Percentiles rank a stretch among this genome's conserved stretches.
These are phyloP conservation scores for Dalbergia oliveri DNA, from an alignment of 306 rosid species.

Conservation along the genomic window DNA sequence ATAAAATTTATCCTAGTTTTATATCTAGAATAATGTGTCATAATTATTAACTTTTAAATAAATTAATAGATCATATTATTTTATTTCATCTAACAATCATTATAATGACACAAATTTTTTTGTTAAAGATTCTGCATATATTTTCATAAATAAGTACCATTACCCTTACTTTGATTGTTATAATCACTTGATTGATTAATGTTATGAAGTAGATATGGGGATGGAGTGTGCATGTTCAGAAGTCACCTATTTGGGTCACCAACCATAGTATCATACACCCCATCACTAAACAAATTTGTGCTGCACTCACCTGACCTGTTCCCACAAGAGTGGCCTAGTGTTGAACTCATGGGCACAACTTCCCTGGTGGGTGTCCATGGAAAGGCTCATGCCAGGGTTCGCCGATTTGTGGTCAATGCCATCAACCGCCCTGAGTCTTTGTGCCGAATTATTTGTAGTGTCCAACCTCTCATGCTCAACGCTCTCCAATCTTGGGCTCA, in stretches of 20 bases:
- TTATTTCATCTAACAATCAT: too few species aligned
- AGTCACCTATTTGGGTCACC: conserved; percentile 40
- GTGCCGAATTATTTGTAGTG: neutral
- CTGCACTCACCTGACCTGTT: neutral
- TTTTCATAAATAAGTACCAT: too few species aligned
- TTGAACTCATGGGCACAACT: conserved; percentile 18
- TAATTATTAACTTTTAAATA: too few species aligned
- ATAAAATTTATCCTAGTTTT: too few species aligned
- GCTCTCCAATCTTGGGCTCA: conserved; percentile 29
- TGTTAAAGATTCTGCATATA: too few species aligned
- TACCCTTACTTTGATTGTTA: too few species aligned
- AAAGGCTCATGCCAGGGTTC: conserved; percentile 8
- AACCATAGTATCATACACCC: neutral
- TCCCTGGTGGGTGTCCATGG: conserved; percentile 29
- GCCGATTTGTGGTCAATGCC: conserved; percentile 6
- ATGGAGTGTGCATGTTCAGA: conserved; percentile 33
- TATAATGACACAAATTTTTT: too few species aligned
- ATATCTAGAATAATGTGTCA: too few species aligned
- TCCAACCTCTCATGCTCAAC: conserved; percentile 19
- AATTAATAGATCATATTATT: too few species aligned
- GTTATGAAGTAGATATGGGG: conserved; percentile 17
- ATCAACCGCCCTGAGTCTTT: conserved; percentile 23
- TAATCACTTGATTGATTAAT: neutral
- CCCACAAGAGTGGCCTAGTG: neutral
- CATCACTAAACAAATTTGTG: neutral